phyloP scores from a whole-genome alignment of 176 grass and related monocot genomes.

The Aegilops bicornis region DNA sequence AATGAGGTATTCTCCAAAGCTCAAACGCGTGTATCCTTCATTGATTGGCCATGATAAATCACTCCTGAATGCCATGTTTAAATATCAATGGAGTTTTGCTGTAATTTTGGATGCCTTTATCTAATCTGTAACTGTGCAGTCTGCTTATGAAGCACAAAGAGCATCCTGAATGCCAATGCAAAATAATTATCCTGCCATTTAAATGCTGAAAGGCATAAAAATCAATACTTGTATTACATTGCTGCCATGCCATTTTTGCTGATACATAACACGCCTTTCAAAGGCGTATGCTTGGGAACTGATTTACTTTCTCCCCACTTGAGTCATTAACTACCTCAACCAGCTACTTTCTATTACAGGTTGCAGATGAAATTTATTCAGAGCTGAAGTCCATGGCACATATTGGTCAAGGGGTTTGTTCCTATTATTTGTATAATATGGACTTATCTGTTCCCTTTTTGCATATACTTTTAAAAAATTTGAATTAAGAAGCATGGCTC shows the following conservation, averaged over 20 bases:
- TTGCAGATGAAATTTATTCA: constrained; percentile 84
- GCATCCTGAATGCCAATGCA: constrained; percentile 5
- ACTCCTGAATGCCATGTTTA: not conserved
- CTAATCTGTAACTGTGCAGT: not conserved
- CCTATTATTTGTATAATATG: constrained; percentile 22
- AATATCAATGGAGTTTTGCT: not conserved
- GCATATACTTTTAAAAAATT: not conserved
- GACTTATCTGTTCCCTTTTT: not conserved
- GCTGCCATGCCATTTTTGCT: not conserved
- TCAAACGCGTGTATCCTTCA: constrained; percentile 1
- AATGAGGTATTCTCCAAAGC: constrained; percentile 64
- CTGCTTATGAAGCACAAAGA: not conserved
- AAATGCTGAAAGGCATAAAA: constrained; percentile 9
- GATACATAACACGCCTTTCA: not conserved
- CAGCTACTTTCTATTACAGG: constrained; percentile 52
- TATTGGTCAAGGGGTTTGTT: constrained; percentile 66
- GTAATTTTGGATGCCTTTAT: constrained; percentile 1
- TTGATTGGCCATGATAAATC: constrained; percentile 8
- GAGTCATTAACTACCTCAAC: constrained; percentile 13
- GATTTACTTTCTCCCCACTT: constrained; percentile 11
- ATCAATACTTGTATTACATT: not conserved
- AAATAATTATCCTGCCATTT: not conserved
- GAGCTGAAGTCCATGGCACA: constrained; percentile 60
- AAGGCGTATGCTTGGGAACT: not conserved
- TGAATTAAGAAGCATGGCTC: not conserved